phyloP scores from a whole-genome alignment of 352 stramenopile species.

The Phytophthora citrophthora region DNA sequence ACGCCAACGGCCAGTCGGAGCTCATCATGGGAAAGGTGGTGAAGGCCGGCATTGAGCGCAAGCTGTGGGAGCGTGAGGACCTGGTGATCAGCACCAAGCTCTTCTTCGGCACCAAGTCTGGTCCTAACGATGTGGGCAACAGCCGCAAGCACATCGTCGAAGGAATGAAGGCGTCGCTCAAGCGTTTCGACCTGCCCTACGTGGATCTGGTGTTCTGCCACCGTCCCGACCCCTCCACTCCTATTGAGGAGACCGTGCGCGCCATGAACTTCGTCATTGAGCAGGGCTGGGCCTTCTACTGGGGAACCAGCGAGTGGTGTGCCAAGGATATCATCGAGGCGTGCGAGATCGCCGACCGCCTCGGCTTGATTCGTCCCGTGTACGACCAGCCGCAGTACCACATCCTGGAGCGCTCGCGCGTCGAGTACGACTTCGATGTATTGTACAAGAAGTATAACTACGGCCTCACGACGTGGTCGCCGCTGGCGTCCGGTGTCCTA shows the following conservation, averaged over 20 bases:
- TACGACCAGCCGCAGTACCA: slow-evolving; percentile 82
- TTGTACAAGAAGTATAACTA: slow-evolving; percentile 79
- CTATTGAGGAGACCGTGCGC: slow-evolving; percentile 77
- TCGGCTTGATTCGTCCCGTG: slow-evolving; percentile 44
- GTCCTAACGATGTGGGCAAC: slow-evolving; percentile 46
- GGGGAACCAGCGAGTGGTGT: slow-evolving; percentile 82
- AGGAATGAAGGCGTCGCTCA: slow-evolving; percentile 62
- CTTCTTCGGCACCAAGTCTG: slow-evolving; percentile 51
- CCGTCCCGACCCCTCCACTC: slow-evolving; percentile 59
- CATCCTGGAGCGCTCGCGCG: slow-evolving; percentile 69
- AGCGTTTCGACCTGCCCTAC: slow-evolving; percentile 61
- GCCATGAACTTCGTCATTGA: slow-evolving; percentile 70
- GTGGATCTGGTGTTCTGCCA: slow-evolving; percentile 80
- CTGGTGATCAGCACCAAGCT: slow-evolving; percentile 78
- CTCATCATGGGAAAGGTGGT: slow-evolving; percentile 66
- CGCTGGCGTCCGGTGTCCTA: slow-evolving; percentile 69
- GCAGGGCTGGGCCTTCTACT: slow-evolving; percentile 54
- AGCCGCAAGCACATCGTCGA: slow-evolving; percentile 71
- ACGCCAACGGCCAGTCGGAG: slow-evolving; percentile 52
- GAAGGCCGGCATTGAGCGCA: slow-evolving; percentile 54
- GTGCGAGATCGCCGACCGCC: slow-evolving; percentile 50
- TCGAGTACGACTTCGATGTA: slow-evolving; percentile 78
- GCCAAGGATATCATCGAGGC: slow-evolving; percentile 72
- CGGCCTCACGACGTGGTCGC: slow-evolving; percentile 77
- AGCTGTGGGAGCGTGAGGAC: slow-evolving; percentile 56